Conservation (phyloP, 2,329 filamentous ascomycete genomes). For the Paracorniculantispora psalliotae region DNA sequence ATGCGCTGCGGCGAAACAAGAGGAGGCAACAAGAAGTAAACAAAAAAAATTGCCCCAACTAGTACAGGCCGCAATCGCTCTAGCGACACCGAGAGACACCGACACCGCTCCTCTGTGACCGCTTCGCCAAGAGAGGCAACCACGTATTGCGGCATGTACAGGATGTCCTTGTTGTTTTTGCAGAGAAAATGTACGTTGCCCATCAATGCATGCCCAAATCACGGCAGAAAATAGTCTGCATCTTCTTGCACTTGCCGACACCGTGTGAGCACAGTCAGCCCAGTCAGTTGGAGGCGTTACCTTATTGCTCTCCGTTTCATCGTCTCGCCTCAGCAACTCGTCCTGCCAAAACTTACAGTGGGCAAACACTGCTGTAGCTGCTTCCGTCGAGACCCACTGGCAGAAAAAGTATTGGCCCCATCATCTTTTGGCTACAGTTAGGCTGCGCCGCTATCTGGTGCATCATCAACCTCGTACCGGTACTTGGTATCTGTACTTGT, state of each 20-base stretch:
- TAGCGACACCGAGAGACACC: constrained; percentile 5
- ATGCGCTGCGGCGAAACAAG: neutral
- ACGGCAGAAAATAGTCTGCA: neutral
- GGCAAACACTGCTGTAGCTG: too few relatives aligned
- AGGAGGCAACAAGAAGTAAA: neutral
- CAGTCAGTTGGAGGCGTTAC: neutral
- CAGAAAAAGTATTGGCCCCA: too few relatives aligned
- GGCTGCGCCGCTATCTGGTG: neutral
- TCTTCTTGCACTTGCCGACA: neutral
- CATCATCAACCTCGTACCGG: neutral
- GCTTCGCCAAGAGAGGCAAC: too few relatives aligned
- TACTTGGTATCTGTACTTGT: constrained; percentile 2
- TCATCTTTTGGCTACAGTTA: neutral
- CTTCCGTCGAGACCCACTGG: too few relatives aligned
- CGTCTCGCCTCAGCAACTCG: neutral
- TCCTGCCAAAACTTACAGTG: too few relatives aligned
- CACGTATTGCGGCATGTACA: too few relatives aligned
- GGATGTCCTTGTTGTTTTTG: too few relatives aligned
- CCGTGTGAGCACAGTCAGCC: neutral
- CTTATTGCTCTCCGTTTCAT: neutral
- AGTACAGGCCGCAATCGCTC: neutral
- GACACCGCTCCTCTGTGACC: constrained; percentile 10
- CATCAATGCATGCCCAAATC: neutral
- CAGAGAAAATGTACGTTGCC: too few relatives aligned
- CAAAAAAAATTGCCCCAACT: constrained; percentile 10